Evolutionary conservation across 306 rosid genomes (phyloP).

Genomic region (Quercus mongolica): DNA sequence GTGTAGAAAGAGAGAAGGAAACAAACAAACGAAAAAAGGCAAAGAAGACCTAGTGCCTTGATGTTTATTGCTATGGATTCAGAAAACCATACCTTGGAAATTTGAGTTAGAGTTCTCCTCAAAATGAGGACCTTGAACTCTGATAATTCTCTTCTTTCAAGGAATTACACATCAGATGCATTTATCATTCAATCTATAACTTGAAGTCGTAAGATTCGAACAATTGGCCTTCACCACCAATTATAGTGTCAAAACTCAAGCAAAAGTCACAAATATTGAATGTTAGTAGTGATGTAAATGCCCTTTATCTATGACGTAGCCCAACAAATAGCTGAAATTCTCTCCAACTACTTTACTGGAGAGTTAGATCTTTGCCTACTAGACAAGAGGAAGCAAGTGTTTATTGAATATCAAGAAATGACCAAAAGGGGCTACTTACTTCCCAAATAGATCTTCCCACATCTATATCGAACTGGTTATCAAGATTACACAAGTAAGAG

Average conservation of each 20-base stretch:
- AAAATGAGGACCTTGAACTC: constrained; percentile 8
- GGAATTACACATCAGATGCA: constrained; percentile 4
- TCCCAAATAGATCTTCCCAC: constrained; percentile 6
- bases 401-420: not conserved
- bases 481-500: not conserved
- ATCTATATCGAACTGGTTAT: not conserved
- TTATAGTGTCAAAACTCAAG: not conserved
- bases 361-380: not conserved
- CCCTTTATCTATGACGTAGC: not conserved
- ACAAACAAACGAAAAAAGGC: not conserved
- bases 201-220: constrained; percentile 5
- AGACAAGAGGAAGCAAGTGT: not conserved
- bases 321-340: not conserved
- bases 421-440: not conserved
- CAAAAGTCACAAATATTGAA: not conserved
- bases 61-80: constrained; percentile 21
- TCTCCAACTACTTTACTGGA: not conserved
- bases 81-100: constrained; percentile 23
- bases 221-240: not conserved
- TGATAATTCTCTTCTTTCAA: not conserved
- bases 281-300: not conserved
- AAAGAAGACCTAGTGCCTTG: not conserved
- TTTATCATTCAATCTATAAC: not conserved
- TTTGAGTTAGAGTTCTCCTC: not conserved
- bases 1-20: not conserved